phyloP scores from a whole-genome alignment of 495 filamentous ascomycete genomes.

The Aspergillus sclerotioniger region DNA sequence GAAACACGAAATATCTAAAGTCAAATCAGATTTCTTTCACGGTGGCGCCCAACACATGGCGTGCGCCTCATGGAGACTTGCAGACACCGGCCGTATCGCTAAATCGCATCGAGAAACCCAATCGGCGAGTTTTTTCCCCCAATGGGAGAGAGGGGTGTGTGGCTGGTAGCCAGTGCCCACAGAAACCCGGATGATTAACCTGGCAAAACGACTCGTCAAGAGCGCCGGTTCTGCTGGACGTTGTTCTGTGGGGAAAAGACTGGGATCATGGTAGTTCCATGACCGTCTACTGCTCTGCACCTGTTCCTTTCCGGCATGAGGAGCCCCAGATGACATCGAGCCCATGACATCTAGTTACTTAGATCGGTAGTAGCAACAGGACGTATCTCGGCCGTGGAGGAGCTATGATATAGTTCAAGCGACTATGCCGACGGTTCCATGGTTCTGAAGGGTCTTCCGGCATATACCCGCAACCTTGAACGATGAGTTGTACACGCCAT shows the following conservation, averaged over 20 bases:
- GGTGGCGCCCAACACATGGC: background rate
- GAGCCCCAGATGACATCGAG: background rate
- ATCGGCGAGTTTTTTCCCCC: constrained; percentile 5
- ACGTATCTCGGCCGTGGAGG: background rate
- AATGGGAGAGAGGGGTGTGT: background rate
- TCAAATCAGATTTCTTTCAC: background rate
- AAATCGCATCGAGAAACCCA: background rate
- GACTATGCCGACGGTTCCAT: constrained; percentile 16
- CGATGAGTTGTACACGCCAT: constrained; percentile 10
- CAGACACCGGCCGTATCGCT: background rate
- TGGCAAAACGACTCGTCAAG: background rate
- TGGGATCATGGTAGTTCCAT: background rate
- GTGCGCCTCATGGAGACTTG: constrained; percentile 3
- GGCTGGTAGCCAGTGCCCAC: no score
- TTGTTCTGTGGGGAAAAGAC: background rate
- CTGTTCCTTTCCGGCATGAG: constrained; percentile 3
- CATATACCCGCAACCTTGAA: constrained; percentile 18
- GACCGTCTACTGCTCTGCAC: background rate
- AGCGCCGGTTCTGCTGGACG: background rate
- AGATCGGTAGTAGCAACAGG: background rate
- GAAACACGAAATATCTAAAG: background rate
- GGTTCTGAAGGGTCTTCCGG: constrained; percentile 16
- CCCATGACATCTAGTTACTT: background rate
- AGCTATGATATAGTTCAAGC: constrained; percentile 11
- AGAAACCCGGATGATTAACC: background rate